Base-by-base conservation (phyloP, 352 stramenopile species). In the Albugo candida region DNA sequence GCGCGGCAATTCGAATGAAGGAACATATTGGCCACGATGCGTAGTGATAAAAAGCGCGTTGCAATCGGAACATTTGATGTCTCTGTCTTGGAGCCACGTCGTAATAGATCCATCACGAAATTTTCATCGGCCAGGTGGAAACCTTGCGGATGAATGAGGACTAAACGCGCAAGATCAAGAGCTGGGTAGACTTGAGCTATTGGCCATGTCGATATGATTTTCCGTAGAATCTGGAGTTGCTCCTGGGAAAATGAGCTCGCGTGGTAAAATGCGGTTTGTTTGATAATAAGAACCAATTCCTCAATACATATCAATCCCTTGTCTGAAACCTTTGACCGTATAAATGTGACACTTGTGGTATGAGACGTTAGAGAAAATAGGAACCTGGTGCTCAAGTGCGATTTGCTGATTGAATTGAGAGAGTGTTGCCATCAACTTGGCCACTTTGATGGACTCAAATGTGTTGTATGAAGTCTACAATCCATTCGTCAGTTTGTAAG, bases 401-500 rank as follows among this genome's bases (percentile, higher is more conserved):
- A 82, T 31, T 65, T 81, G 69, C 13, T 73, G 66, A 41, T 95
- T 96, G 52, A 93, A 94, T 60, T 96, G 83, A 5, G 66, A 56
- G 40, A 97, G 65, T 41, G 93, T 97, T 16, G 61, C 66, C 49
- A 93, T 72, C 36, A 97, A 67, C 59, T 97, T 97, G 16, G 70
- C 61, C 31, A 96, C 78, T 49, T 93, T 95, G 12, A 67, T 83
- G 11, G 84, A 73, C 54, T 97, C 89, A 54, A 97, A 97, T 3
- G 72, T 81, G 48, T 89, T 88, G 61, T 94, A 97, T 20, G 65
- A 67, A 11, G 64, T 61, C 65, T 93, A 64, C 56, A 51, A 41
- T 62, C 47, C 24, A 36, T 39, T 14, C 51, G 27, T 17, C 38
- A 53, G 20, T 16, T 58, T 41, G 52, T 8, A 43, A 43, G 3